A percentile compares a stretch with the other conserved stretches of the same genome.
These are phyloP conservation scores for Uronychia setigera DNA, from an alignment of 73 alveolate genomes.

Conservation along the genomic window DNA sequence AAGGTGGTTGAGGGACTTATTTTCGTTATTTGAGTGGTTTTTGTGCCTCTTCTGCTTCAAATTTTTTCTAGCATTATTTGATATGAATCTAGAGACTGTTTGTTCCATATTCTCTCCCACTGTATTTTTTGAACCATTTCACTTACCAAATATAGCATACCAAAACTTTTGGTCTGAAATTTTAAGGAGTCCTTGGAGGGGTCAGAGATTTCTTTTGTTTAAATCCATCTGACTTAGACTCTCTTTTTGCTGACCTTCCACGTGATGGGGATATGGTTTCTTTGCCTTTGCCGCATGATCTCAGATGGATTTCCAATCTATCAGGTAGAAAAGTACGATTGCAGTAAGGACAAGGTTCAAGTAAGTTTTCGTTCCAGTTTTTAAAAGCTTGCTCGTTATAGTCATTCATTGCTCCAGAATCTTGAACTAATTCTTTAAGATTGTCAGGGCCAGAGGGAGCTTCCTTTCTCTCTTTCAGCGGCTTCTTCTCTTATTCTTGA, in stretches of 20 bases:
- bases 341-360: conserved; percentile 80
- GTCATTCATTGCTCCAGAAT: conserved; percentile 15
- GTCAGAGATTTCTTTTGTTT: not conserved
- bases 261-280: not conserved
- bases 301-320: conserved; percentile 72
- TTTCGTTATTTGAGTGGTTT: conserved; percentile 66
- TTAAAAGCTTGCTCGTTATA: conserved; percentile 64
- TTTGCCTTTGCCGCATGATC: conserved; percentile 39
- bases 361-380: conserved; percentile 55
- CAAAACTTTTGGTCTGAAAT: conserved; percentile 77
- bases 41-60: conserved; percentile 45
- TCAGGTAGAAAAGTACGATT: conserved; percentile 86
- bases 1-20: conserved; percentile 52
- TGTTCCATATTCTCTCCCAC: conserved; percentile 82
- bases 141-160: conserved; percentile 82
- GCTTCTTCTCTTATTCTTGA: conserved; percentile 73
- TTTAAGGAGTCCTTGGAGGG: not conserved
- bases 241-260: not conserved
- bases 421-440: conserved; percentile 37
- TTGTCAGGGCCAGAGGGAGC: conserved; percentile 70
- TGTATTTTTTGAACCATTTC: not conserved
- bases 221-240: not conserved
- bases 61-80: conserved; percentile 68
- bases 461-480: conserved; percentile 79
- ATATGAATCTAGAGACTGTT: conserved; percentile 61